Percentiles rank a stretch among this genome's conserved stretches.
Conservation (phyloP, 2,329 filamentous ascomycete species). For the Didymella segeticola region DNA sequence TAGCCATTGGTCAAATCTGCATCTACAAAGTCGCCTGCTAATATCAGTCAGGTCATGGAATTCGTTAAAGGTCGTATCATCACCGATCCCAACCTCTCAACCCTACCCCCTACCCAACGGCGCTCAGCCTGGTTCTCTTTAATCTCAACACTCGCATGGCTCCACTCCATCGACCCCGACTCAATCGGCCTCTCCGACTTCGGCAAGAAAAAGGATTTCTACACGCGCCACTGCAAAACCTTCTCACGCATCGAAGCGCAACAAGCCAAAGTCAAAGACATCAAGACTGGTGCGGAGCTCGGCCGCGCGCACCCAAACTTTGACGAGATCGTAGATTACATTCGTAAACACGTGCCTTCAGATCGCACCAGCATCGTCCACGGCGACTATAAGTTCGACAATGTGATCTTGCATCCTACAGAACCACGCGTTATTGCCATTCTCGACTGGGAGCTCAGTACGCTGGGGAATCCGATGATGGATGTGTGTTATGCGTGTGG, state of each 20-base stretch:
- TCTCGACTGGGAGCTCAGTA: constrained; percentile 97
- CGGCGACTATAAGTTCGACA: constrained; percentile 86
- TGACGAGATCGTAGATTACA: constrained; percentile 78
- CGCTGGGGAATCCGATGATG: constrained; percentile 88
- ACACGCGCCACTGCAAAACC: constrained; percentile 82
- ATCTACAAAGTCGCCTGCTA: background rate
- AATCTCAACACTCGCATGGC: constrained; percentile 78
- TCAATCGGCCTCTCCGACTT: constrained; percentile 73
- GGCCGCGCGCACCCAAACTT: constrained; percentile 80
- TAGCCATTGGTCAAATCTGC: background rate
- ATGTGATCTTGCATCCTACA: constrained; percentile 75
- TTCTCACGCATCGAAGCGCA: constrained; percentile 78
- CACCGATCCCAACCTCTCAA: constrained; percentile 82
- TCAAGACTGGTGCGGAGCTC: constrained; percentile 69
- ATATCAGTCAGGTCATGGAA: constrained; percentile 72
- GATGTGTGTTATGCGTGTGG: constrained; percentile 82
- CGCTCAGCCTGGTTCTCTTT: constrained; percentile 56
- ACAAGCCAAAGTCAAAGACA: constrained; percentile 76
- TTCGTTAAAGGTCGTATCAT: constrained; percentile 93
- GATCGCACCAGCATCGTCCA: constrained; percentile 86
- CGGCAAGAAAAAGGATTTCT: constrained; percentile 78
- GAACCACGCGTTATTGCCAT: constrained; percentile 89
- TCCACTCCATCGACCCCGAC: constrained; percentile 76
- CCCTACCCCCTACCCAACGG: constrained; percentile 68
- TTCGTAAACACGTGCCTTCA: constrained; percentile 67